These are phyloP conservation scores for Dioszegia crocea DNA, from an alignment of 768 basidiomycete species.

Conservation along the genomic window DNA sequence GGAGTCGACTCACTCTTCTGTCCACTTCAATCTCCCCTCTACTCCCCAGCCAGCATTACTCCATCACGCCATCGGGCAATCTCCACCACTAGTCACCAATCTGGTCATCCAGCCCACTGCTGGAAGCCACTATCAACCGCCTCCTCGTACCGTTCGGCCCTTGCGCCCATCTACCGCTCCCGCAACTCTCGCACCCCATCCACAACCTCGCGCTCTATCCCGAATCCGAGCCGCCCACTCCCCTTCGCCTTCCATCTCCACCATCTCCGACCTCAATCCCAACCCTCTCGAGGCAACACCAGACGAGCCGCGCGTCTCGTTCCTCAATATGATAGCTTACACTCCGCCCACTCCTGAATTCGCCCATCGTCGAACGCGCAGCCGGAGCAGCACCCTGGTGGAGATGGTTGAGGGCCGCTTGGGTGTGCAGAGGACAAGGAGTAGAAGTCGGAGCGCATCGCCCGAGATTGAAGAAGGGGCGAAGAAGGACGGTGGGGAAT, in stretches of 20 bases:
- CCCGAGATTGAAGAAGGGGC: background rate
- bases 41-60: background rate
- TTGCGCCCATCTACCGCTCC: slow-evolving; percentile 1
- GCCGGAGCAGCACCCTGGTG: slow-evolving; percentile 4
- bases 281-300: background rate
- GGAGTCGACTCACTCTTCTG: background rate
- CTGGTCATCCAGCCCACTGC: background rate
- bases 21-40: slow-evolving; percentile 4
- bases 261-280: slow-evolving; percentile 1
- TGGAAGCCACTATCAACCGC: background rate
- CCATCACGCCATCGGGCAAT: background rate
- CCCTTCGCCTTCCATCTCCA: background rate
- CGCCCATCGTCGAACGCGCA: background rate
- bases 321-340: slow-evolving; percentile 8
- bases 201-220: slow-evolving; percentile 3
- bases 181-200: slow-evolving; percentile 2
- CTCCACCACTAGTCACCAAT: background rate
- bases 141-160: background rate
- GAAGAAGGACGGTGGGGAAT: background rate
- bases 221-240: background rate
- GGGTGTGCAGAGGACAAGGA: background rate
- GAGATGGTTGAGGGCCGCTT: slow-evolving; percentile 6
- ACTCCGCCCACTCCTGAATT: background rate
- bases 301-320: background rate
- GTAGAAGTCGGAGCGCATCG: slow-evolving; percentile 8